phyloP scores from a whole-genome alignment of 139 green algal genomes.

The Chlorella vulgaris region DNA sequence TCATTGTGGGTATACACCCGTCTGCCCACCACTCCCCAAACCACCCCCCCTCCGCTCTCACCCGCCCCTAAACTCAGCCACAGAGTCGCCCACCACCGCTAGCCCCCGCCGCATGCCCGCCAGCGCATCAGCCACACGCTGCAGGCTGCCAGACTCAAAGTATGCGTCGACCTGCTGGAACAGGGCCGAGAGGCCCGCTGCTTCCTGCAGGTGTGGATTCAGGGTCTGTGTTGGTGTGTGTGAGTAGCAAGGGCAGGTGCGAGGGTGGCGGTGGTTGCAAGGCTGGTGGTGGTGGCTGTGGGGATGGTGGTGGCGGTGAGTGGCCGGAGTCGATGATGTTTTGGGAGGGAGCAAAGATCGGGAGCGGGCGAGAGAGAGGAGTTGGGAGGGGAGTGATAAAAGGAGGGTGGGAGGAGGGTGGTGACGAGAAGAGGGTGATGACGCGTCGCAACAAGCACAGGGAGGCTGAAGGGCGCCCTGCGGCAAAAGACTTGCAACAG shows the following conservation, averaged over 20 bases:
- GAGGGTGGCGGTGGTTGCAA: neutral
- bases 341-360: neutral
- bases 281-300: neutral
- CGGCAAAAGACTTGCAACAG: too few relatives aligned
- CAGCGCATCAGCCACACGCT: constrained; percentile 78
- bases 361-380: too few relatives aligned
- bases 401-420: too few relatives aligned
- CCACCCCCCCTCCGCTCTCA: too few relatives aligned
- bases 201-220: constrained; percentile 69
- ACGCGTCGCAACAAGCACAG: neutral
- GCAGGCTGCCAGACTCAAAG: constrained; percentile 77
- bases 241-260: neutral
- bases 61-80: constrained; percentile 51
- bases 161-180: constrained; percentile 81
- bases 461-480: too few relatives aligned
- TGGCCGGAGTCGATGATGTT: neutral
- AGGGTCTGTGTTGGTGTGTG: neutral
- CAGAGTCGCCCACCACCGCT: constrained; percentile 55
- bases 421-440: too few relatives aligned
- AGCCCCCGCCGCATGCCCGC: constrained; percentile 80
- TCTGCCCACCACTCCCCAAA: too few relatives aligned
- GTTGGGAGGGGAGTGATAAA: too few relatives aligned
- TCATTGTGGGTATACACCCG: too few relatives aligned
- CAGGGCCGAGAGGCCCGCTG: constrained; percentile 83
- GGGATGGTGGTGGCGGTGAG: neutral